Conservation (phyloP, 257 asterid genomes). For the Solanum neorickii region DNA sequence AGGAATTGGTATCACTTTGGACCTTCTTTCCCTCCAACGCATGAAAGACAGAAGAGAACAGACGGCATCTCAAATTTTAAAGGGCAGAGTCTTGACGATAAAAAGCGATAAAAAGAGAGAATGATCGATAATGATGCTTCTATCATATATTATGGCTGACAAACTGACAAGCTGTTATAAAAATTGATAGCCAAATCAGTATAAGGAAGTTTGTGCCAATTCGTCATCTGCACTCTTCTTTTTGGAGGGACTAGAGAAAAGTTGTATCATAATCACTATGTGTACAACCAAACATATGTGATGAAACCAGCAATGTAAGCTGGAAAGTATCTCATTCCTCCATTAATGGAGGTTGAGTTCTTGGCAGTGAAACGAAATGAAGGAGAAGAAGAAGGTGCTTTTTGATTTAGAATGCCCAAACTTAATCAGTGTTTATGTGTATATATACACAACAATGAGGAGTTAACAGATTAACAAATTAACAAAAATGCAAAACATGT, state of each 20-base stretch:
- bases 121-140: neutral
- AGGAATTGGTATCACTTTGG: neutral
- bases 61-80: neutral
- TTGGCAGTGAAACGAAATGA: too few species aligned
- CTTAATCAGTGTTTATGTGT: too few species aligned
- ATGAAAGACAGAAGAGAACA: neutral
- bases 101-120: neutral
- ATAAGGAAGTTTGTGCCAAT: neutral
- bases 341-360: too few species aligned
- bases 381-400: too few species aligned
- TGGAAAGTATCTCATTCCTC: too few species aligned
- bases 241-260: neutral
- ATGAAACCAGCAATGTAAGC: too few species aligned
- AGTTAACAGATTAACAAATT: too few species aligned
- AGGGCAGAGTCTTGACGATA: neutral
- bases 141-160: neutral
- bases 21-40: neutral
- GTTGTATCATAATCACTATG: neutral
- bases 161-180: neutral
- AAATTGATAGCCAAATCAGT: neutral
- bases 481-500: too few species aligned
- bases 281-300: neutral
- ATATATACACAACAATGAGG: too few species aligned
- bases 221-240: neutral
- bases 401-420: too few species aligned